Percentiles rank a stretch among this genome's conserved stretches.
These are phyloP conservation scores for Favolaschia claudopus DNA, from an alignment of 768 basidiomycete species.

Conservation along the genomic window DNA sequence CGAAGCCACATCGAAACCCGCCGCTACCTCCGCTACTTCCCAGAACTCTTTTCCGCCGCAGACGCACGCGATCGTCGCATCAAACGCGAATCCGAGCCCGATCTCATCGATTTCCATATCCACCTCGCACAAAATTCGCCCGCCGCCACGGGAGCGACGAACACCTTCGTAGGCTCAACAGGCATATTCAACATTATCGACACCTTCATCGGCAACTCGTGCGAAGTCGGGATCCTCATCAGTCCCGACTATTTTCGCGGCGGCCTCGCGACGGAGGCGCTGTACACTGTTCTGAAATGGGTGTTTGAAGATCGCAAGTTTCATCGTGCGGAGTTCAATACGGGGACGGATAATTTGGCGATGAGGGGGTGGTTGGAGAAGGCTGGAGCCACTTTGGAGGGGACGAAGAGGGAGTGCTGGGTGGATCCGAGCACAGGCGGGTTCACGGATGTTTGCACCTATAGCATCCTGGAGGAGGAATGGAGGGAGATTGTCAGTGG, in stretches of 20 bases:
- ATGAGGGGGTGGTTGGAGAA: conserved; percentile 58
- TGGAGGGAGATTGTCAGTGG: conserved; percentile 45
- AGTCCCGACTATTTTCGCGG: conserved; percentile 45
- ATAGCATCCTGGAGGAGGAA: conserved; percentile 52
- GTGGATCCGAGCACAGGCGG: conserved; percentile 38
- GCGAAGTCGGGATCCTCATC: conserved; percentile 54
- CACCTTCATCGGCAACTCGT: conserved; percentile 37
- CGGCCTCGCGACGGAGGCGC: conserved; percentile 52
- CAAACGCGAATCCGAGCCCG: conserved; percentile 40
- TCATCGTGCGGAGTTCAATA: conserved; percentile 53
- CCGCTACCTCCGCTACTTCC: conserved; percentile 49
- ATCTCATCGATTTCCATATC: conserved; percentile 48
- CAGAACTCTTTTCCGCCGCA: conserved; percentile 42
- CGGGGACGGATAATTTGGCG: conserved; percentile 48
- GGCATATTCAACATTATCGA: conserved; percentile 53
- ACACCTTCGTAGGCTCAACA: conserved; percentile 46
- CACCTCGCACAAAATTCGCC: conserved; percentile 37
- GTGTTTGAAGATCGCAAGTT: conserved; percentile 51
- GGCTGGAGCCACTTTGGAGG: conserved; percentile 48
- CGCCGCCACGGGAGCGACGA: conserved; percentile 2
- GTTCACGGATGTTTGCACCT: conserved; percentile 47
- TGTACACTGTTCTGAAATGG: conserved; percentile 49
- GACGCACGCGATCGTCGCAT: conserved; percentile 46
- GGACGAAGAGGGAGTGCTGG: conserved; percentile 49
- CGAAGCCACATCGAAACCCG: conserved; percentile 48